Conservation (phyloP, 805 yeast genomes). For the Teunomyces pallodes region DNA sequence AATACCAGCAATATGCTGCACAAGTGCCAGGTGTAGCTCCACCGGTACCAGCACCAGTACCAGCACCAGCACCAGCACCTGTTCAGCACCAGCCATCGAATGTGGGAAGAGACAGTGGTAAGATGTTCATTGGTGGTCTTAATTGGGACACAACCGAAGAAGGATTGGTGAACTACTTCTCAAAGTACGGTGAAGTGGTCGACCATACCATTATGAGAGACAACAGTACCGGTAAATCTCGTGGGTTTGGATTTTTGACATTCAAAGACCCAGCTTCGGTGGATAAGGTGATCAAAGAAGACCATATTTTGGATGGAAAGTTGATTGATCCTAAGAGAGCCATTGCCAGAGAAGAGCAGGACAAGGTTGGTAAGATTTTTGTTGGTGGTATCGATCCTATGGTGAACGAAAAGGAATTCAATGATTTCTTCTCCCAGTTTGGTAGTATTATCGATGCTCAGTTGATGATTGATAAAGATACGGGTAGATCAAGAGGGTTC, state of each 20-base stretch:
- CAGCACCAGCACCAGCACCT: slow-evolving; percentile 15
- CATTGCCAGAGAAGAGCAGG: slow-evolving; percentile 96
- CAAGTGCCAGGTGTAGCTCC: slow-evolving; percentile 8
- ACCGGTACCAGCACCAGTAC: slow-evolving; percentile 11
- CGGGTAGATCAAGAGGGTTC: slow-evolving; percentile 95
- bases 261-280: slow-evolving; percentile 81
- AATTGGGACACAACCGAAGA: slow-evolving; percentile 98
- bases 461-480: slow-evolving; percentile 94
- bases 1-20: slow-evolving; percentile 5
- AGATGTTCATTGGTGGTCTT: slow-evolving; percentile 94
- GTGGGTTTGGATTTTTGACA: slow-evolving; percentile 94
- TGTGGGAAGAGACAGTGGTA: slow-evolving; percentile 64
- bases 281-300: slow-evolving; percentile 78
- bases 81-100: slow-evolving; percentile 21
- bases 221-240: slow-evolving; percentile 76
- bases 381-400: slow-evolving; percentile 96
- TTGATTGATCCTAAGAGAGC: slow-evolving; percentile 97
- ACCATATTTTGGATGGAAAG: slow-evolving; percentile 91
- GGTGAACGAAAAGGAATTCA: slow-evolving; percentile 88
- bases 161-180: slow-evolving; percentile 73
- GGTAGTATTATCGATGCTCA: slow-evolving; percentile 95
- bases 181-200: slow-evolving; percentile 82
- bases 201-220: slow-evolving; percentile 95
- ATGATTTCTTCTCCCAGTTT: slow-evolving; percentile 78
- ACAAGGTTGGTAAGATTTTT: slow-evolving; percentile 92